Evolutionary conservation across 176 grass and related monocot species (phyloP).

Genomic region (Pontederia paniculata): DNA sequence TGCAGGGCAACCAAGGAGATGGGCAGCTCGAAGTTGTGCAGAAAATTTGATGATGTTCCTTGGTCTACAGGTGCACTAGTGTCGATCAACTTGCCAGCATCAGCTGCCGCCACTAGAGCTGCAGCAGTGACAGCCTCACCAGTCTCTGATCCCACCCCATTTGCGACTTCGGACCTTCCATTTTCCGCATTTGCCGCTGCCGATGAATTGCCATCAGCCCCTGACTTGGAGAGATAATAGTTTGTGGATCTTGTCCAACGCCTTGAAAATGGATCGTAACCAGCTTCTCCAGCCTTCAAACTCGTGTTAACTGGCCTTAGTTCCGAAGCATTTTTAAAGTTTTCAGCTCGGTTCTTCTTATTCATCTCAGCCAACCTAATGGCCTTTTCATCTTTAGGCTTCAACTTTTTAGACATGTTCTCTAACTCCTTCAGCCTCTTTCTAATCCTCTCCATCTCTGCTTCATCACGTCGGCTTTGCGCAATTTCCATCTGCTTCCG

Average conservation of each 20-base stretch:
- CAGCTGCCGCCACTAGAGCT: slow-evolving; percentile 68
- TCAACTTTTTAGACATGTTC: slow-evolving; percentile 19
- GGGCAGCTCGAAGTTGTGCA: slow-evolving; percentile 69
- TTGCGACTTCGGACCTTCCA: not conserved
- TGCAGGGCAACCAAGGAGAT: slow-evolving; percentile 62
- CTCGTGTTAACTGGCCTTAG: slow-evolving; percentile 61
- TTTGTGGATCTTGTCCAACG: slow-evolving; percentile 88
- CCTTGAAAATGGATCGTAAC: slow-evolving; percentile 92
- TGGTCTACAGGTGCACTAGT: slow-evolving; percentile 76
- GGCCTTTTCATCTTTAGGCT: slow-evolving; percentile 54
- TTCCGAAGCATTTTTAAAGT: slow-evolving; percentile 88
- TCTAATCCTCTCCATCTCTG: slow-evolving; percentile 56
- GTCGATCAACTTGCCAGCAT: slow-evolving; percentile 65
- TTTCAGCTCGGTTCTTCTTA: slow-evolving; percentile 71
- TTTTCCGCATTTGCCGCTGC: slow-evolving; percentile 14
- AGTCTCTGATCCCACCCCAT: slow-evolving; percentile 14
- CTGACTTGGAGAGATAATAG: slow-evolving; percentile 58
- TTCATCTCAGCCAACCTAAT: slow-evolving; percentile 89
- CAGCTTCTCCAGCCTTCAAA: slow-evolving; percentile 81
- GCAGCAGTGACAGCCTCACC: slow-evolving; percentile 43
- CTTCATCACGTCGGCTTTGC: slow-evolving; percentile 33
- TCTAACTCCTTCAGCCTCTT: slow-evolving; percentile 46
- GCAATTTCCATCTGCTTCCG: slow-evolving; percentile 71
- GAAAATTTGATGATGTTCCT: slow-evolving; percentile 46
- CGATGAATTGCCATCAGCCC: slow-evolving; percentile 28